Evolutionary conservation across 106 monocot genomes (phyloP).

Genomic region (Acorus calamus): DNA sequence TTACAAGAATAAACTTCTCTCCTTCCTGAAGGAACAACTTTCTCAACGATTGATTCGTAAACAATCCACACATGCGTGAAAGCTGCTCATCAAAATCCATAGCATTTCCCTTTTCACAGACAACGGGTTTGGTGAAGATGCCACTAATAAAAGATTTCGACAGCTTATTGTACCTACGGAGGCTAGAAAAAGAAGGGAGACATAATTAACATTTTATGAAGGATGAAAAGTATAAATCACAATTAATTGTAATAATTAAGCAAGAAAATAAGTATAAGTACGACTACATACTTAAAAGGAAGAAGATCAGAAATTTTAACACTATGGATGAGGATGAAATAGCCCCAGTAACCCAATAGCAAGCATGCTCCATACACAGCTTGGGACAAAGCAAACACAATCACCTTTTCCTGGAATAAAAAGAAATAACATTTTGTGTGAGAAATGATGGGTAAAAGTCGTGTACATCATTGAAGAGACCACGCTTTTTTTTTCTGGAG

Average conservation of each 20-base stretch:
- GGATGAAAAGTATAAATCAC: no score
- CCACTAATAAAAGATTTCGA: background rate
- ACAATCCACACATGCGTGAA: constrained; percentile 49
- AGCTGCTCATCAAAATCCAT: constrained; percentile 50
- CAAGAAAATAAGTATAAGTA: background rate
- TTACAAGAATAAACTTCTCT: constrained; percentile 84
- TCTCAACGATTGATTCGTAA: constrained; percentile 60
- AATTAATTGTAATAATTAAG: no score
- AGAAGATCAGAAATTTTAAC: constrained; percentile 33
- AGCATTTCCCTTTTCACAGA: constrained; percentile 36
- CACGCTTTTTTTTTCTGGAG: no score
- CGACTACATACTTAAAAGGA: constrained; percentile 61
- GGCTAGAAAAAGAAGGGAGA: no score
- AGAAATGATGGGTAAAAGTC: no score
- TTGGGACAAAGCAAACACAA: constrained; percentile 79
- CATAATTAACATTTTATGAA: no score
- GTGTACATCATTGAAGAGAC: no score
- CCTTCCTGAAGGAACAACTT: constrained; percentile 94
- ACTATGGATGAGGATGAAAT: constrained; percentile 49
- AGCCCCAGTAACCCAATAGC: constrained; percentile 73
- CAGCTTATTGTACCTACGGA: no score
- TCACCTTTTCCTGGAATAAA: constrained; percentile 55
- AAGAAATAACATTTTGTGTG: background rate
- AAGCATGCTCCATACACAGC: constrained; percentile 66
- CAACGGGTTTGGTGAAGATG: background rate